Base-by-base conservation (phyloP, 164 flowering plant genomes). In the Euptelea pleiosperma region DNA sequence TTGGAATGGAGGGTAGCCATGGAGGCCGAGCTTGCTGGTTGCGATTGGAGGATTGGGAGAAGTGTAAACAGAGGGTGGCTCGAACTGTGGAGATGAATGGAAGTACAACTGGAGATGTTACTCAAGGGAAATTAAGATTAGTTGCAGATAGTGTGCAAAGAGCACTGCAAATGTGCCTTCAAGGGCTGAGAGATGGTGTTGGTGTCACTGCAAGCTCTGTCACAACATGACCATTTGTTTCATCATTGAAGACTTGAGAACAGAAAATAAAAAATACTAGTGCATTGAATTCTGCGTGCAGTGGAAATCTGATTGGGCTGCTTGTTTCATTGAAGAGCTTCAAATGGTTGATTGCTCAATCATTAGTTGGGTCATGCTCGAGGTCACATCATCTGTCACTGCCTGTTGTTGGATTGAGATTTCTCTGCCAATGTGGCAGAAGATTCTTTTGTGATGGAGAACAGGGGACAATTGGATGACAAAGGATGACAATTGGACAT, bases 1-100 rank as follows among this genome's bases (percentile, higher is more conserved):
- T 88, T 44, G 85, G 88, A 29, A 88, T 94, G 89, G 97, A 88
- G 68, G 97, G 99, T 3, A 91, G 97, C 75, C 99, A 94, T 73
- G 99, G 99, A 19, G 97, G 97, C 1, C 75, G 85, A 33, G 85
- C 97, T 31, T 94, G 96, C 73, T 94, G 99, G 97, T 52, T 66
- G 51, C 64, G 80, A 26, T 35, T 60, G 14, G 97, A 91, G 57
- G 96, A 94, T 16, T 94, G 99, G 99, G 96, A 91, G 25, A 79
- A 72, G 63, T 85, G 95, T 57, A 94, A 85, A 63, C 89, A 86
- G 64, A 83, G 80, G 71, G 97, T 94, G 55, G 68, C 78, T 34
- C 83, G 83, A 57, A 76, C 82, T 0, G 85, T 94, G 43, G 99
- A 85, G 54, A 58, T 68, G 61, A 76, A 46, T 72, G 85, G 82